Percentiles rank a stretch among this genome's conserved stretches.
These are phyloP conservation scores for Clarireedia hainanense DNA, from an alignment of 2,329 filamentous ascomycete genomes.

Conservation along the genomic window DNA sequence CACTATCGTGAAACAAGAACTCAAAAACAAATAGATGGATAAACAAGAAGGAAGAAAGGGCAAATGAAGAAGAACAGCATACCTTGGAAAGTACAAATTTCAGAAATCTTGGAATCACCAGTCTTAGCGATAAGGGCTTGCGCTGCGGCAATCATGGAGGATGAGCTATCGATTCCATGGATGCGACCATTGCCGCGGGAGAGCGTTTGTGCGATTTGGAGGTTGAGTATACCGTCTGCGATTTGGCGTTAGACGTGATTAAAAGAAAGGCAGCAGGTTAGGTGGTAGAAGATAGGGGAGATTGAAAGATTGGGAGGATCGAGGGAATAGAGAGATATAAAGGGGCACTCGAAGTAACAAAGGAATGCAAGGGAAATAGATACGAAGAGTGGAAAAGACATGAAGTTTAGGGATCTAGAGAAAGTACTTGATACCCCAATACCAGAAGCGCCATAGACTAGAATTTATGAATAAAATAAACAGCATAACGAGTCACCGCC, in stretches of 20 bases:
- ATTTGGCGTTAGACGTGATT: background rate
- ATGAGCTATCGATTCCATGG: conserved; percentile 51
- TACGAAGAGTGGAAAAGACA: too few relatives aligned
- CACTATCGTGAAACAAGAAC: too few relatives aligned
- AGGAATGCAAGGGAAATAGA: too few relatives aligned
- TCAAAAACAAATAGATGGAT: too few relatives aligned
- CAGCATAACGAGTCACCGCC: too few relatives aligned
- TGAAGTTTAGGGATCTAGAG: too few relatives aligned
- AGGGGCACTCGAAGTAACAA: background rate
- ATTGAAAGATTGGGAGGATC: background rate
- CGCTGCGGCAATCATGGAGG: conserved; percentile 49
- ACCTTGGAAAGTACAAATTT: conserved; percentile 24
- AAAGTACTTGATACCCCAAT: too few relatives aligned
- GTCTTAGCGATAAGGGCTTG: conserved; percentile 28
- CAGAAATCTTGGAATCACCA: background rate
- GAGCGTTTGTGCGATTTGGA: conserved; percentile 42
- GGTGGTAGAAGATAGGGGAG: too few relatives aligned
- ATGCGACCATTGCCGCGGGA: conserved; percentile 40
- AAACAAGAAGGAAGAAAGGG: background rate
- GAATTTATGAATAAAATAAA: too few relatives aligned
- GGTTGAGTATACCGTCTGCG: conserved; percentile 51
- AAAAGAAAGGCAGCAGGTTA: too few relatives aligned
- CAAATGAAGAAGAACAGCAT: background rate
- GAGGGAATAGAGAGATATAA: background rate
- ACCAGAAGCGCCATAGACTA: too few relatives aligned